These are phyloP conservation scores for Yamadazyma paraphyllophila DNA, from an alignment of 805 yeast genomes.

Conservation along the genomic window DNA sequence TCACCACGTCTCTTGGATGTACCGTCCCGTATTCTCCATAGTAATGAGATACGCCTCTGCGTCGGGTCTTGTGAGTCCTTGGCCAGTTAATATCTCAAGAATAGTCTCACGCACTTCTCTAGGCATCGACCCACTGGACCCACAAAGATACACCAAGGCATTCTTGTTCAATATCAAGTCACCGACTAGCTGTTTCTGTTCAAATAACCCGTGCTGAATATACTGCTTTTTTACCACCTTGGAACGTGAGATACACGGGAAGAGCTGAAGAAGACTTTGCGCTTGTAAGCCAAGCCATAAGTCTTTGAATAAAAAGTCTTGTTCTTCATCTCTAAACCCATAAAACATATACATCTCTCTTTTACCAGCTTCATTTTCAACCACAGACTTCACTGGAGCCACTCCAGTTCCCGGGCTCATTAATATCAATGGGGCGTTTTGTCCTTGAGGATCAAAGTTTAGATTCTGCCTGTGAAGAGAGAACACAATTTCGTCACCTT, in stretches of 20 bases:
- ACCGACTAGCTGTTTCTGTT: slow-evolving; percentile 46
- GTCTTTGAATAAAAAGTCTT: slow-evolving; percentile 66
- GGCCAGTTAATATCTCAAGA: slow-evolving; percentile 54
- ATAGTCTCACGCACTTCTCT: slow-evolving; percentile 79
- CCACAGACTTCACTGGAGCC: slow-evolving; percentile 83
- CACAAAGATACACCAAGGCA: slow-evolving; percentile 81
- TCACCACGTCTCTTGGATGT: slow-evolving; percentile 89
- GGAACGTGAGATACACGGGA: slow-evolving; percentile 48
- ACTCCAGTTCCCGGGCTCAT: slow-evolving; percentile 95
- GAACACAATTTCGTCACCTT: slow-evolving; percentile 52
- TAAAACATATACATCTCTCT: slow-evolving; percentile 56
- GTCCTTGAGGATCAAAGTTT: slow-evolving; percentile 20
- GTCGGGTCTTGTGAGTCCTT: slow-evolving; percentile 37
- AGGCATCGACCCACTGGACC: slow-evolving; percentile 95
- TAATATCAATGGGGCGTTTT: slow-evolving; percentile 53
- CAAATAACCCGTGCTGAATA: slow-evolving; percentile 73
- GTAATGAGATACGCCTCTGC: slow-evolving; percentile 51
- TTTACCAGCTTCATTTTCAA: slow-evolving; percentile 36
- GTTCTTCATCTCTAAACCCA: slow-evolving; percentile 67
- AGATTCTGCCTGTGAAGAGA: slow-evolving; percentile 49
- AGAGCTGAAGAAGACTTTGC: slow-evolving; percentile 26
- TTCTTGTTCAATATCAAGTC: slow-evolving; percentile 50
- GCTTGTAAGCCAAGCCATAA: slow-evolving; percentile 47
- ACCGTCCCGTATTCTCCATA: slow-evolving; percentile 65
- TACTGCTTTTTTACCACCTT: slow-evolving; percentile 48